These are phyloP conservation scores for Linum trigynum DNA, from an alignment of 345 rosid species.

Conservation along the genomic window DNA sequence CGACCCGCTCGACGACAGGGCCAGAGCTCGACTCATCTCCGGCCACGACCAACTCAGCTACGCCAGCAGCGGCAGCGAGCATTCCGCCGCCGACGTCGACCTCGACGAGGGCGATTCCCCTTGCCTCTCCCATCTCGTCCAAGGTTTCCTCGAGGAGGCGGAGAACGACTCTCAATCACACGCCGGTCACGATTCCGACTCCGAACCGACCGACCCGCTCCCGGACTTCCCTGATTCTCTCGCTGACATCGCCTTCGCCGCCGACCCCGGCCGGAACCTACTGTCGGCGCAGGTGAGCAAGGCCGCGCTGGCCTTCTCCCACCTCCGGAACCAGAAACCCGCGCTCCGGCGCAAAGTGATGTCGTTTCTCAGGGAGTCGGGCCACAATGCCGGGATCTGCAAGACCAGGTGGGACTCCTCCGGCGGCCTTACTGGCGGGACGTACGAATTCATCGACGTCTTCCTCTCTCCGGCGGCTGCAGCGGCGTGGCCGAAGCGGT, in stretches of 20 bases:
- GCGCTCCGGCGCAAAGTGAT: conserved; percentile 49
- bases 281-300: conserved; percentile 32
- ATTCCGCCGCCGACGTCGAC: conserved; percentile 39
- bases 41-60: conserved; percentile 22
- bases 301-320: conserved; percentile 39
- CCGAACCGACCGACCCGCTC: conserved; percentile 28
- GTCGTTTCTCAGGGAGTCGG: conserved; percentile 47
- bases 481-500: conserved; percentile 27
- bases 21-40: conserved; percentile 53
- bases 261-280: conserved; percentile 38
- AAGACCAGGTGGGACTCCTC: conserved; percentile 72
- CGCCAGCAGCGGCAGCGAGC: conserved; percentile 75
- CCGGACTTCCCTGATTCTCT: conserved; percentile 26
- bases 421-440: conserved; percentile 49
- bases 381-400: conserved; percentile 86
- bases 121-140: conserved; percentile 71
- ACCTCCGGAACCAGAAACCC: conserved; percentile 22
- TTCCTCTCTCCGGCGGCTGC: conserved; percentile 20
- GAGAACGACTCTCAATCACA: background rate
- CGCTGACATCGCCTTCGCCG: conserved; percentile 20
- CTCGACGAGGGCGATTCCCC: conserved; percentile 30
- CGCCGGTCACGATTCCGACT: conserved; percentile 33
- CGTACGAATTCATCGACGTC: conserved; percentile 79
- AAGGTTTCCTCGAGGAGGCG: conserved; percentile 53
- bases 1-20: conserved; percentile 50